Evolutionary conservation across 2,329 filamentous ascomycete genomes (phyloP), one percentile per base, ranked within the genome.

Genomic region (Pseudocercospora cruenta): DNA sequence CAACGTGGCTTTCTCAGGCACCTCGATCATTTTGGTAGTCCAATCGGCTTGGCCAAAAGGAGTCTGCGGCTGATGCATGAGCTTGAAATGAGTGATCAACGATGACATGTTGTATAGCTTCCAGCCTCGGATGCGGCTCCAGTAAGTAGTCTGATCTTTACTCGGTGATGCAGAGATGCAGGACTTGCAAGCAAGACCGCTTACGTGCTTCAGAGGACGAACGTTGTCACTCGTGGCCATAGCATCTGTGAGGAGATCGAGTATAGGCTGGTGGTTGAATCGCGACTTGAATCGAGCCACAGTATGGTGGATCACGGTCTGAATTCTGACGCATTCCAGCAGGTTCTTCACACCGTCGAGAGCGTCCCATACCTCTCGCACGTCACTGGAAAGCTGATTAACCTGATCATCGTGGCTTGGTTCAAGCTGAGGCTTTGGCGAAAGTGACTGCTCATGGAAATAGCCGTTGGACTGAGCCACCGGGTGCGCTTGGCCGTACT

Each of bases 231-330:
- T 78, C 12, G 76, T 80, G 31, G 77, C 78, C 65, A 83, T 73
- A 49, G 80, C 81, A 71, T 80, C 79, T 51, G 80, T 79, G 66
- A 84, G 76, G 87, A 88, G 64, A 84, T 86, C 78, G 36, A 93
- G 74, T 8, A 84, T 81, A 0, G 87, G 85, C 47, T 84, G 82
- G 66, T 88, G 82, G 16, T 80, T 80, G 75, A 89, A 92, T 58
- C 82, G 82, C 16, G 84, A 77, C 51, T 83, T 81, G 73, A 89
- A 92, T 39, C 82, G 82, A 62, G 83, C 83, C 63, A 85, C 82
- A 60, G 88, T 79, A 74, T 91, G 87, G 73, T 90, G 83, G 49
- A 94, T 83, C 9, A 91, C 81, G 55, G 88, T 72, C 66, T 86
- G 86, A 16, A 91, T 82, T 69, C 88, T 87, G 55, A 91, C 82